Evolutionary conservation across 192 early-diverging fungal genomes (phyloP).

Genomic region (Umbelopsis sp.): DNA sequence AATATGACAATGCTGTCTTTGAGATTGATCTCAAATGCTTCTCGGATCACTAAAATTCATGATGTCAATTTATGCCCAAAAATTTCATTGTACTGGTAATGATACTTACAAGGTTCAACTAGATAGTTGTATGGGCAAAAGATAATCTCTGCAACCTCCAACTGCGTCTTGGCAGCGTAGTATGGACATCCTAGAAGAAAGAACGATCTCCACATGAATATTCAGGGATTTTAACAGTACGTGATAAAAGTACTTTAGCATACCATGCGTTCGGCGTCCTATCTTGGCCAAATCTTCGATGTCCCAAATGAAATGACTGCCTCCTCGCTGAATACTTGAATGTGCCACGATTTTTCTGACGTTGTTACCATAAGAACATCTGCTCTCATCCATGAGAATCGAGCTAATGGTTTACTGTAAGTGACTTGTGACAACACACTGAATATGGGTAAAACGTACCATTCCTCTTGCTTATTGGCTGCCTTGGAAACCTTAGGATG

Average conservation of each 20-base stretch:
- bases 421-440: not conserved
- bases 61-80: not conserved
- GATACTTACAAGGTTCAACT: slow-evolving; percentile 53
- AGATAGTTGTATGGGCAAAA: slow-evolving; percentile 74
- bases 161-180: slow-evolving; percentile 51
- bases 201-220: too few relatives aligned
- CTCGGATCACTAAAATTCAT: slow-evolving; percentile 41
- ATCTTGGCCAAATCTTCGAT: slow-evolving; percentile 58
- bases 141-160: slow-evolving; percentile 52
- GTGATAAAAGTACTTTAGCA: not conserved
- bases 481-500: slow-evolving; percentile 34
- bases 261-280: slow-evolving; percentile 26
- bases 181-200: slow-evolving; percentile 54
- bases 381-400: slow-evolving; percentile 23
- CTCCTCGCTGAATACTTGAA: not conserved
- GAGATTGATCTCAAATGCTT: slow-evolving; percentile 51
- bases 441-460: slow-evolving; percentile 4
- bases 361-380: slow-evolving; percentile 14
- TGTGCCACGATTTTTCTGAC: slow-evolving; percentile 22
- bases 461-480: slow-evolving; percentile 43
- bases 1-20: slow-evolving; percentile 54
- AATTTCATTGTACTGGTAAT: not conserved
- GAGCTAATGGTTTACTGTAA: slow-evolving; percentile 34
- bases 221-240: too few relatives aligned
- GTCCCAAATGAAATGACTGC: slow-evolving; percentile 49